Conservation (phyloP, 805 yeast species). For the Lachancea meyersii region DNA sequence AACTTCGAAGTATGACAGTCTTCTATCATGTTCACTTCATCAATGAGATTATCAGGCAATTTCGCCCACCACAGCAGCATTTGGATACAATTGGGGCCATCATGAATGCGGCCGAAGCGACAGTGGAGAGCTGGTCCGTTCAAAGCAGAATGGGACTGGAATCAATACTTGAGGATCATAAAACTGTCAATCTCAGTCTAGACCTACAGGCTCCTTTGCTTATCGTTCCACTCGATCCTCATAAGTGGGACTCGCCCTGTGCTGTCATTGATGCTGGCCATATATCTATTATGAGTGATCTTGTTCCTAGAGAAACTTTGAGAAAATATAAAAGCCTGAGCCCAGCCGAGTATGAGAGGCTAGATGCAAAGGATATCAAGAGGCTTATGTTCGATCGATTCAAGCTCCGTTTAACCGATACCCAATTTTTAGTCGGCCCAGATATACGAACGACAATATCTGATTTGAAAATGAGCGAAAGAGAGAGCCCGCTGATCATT, state of each 20-base stretch:
- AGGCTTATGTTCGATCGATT: constrained; percentile 87
- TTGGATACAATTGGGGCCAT: constrained; percentile 84
- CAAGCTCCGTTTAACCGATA: constrained; percentile 67
- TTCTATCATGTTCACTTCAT: constrained; percentile 82
- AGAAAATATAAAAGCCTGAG: constrained; percentile 62
- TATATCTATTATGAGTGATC: constrained; percentile 72
- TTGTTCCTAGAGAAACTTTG: constrained; percentile 63
- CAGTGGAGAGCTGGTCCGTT: constrained; percentile 82
- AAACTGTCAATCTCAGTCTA: constrained; percentile 74
- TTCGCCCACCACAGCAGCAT: constrained; percentile 81
- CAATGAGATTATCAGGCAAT: constrained; percentile 67
- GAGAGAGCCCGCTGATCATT: constrained; percentile 44
- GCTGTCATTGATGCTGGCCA: constrained; percentile 95
- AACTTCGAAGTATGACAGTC: constrained; percentile 79
- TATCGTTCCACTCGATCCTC: constrained; percentile 76
- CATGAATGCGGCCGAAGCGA: constrained; percentile 90
- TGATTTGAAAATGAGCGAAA: constrained; percentile 48
- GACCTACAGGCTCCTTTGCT: constrained; percentile 93
- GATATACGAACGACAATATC: constrained; percentile 70
- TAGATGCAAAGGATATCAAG: constrained; percentile 43
- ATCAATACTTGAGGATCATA: constrained; percentile 91
- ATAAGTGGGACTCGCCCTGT: constrained; percentile 77
- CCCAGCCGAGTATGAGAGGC: constrained; percentile 63
- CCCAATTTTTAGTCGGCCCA: constrained; percentile 84
- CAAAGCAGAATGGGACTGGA: constrained; percentile 90